Evolutionary conservation across 1,139 yeast genomes (phyloP).

Genomic region (Sugiyamaella japonica): DNA sequence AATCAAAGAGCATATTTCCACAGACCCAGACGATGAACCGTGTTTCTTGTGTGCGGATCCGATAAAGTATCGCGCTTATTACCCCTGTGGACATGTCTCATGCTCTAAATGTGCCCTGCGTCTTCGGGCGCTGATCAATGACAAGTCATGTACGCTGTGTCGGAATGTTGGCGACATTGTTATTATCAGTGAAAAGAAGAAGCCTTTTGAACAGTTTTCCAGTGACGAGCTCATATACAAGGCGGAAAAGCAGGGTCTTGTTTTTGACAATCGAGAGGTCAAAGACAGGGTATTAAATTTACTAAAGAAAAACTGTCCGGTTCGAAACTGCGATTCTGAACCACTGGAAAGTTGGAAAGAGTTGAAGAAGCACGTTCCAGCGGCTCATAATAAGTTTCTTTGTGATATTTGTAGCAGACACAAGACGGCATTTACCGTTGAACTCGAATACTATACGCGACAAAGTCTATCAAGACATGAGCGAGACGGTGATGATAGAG

Average conservation of each 20-base stretch:
- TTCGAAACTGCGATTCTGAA: constrained; percentile 41
- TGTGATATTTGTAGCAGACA: constrained; percentile 76
- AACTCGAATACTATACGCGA: constrained; percentile 61
- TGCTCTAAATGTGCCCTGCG: constrained; percentile 84
- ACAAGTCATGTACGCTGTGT: constrained; percentile 77
- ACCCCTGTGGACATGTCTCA: constrained; percentile 82
- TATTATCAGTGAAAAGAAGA: constrained; percentile 56
- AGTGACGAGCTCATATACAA: constrained; percentile 39
- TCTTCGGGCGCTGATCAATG: constrained; percentile 76
- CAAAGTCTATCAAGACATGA: constrained; percentile 71
- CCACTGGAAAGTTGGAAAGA: constrained; percentile 53
- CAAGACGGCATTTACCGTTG: constrained; percentile 76
- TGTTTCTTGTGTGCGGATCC: constrained; percentile 87
- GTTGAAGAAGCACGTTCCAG: constrained; percentile 63
- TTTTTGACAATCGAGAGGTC: constrained; percentile 36
- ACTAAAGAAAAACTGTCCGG: constrained; percentile 59
- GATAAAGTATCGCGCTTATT: constrained; percentile 60
- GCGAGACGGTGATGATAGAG: constrained; percentile 61
- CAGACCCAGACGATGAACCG: constrained; percentile 38
- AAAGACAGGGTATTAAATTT: constrained; percentile 51
- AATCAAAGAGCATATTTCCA: constrained; percentile 17
- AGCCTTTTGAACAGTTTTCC: constrained; percentile 46
- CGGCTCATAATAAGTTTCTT: constrained; percentile 55
- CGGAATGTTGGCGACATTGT: constrained; percentile 47
- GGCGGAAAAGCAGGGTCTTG: constrained; percentile 37